These are phyloP conservation scores for Aspergillus aculeatus DNA, from an alignment of 2,329 filamentous ascomycete genomes.

Conservation along the genomic window DNA sequence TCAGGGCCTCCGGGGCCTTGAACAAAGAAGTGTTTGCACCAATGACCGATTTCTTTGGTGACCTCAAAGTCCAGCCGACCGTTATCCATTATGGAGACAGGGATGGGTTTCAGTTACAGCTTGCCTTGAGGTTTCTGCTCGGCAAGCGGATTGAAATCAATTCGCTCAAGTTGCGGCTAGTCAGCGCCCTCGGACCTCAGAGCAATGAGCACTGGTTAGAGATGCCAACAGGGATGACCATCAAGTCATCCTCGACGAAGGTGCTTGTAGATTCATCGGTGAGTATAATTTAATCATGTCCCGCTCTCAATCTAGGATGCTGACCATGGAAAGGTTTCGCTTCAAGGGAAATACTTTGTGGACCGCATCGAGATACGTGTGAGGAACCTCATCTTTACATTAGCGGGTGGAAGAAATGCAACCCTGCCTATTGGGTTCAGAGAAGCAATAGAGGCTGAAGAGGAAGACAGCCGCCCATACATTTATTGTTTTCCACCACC, in stretches of 20 bases:
- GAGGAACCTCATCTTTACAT: constrained; percentile 41
- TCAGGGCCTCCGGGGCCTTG: constrained; percentile 50
- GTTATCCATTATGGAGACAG: constrained; percentile 67
- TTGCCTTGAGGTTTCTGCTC: constrained; percentile 71
- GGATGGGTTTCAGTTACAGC: constrained; percentile 71
- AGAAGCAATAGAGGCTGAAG: constrained; percentile 32
- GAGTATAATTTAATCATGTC: constrained; percentile 29
- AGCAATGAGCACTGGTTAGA: constrained; percentile 68
- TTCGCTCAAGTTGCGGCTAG: constrained; percentile 62
- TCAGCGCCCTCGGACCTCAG: constrained; percentile 48
- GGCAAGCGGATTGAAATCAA: constrained; percentile 68
- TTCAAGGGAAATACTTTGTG: constrained; percentile 70
- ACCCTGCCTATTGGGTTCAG: constrained; percentile 37
- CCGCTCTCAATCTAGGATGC: neutral
- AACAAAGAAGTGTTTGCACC: constrained; percentile 65
- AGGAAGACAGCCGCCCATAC: constrained; percentile 55
- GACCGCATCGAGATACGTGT: constrained; percentile 65
- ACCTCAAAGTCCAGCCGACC: constrained; percentile 65
- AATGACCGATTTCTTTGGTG: constrained; percentile 70
- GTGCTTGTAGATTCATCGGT: constrained; percentile 51
- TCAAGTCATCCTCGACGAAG: constrained; percentile 57
- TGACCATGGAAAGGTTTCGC: constrained; percentile 30
- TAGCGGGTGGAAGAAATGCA: constrained; percentile 28
- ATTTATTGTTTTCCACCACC: constrained; percentile 72
- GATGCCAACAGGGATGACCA: constrained; percentile 42